phyloP scores from a whole-genome alignment of 2,329 filamentous ascomycete genomes.

The Cadophora gregata region DNA sequence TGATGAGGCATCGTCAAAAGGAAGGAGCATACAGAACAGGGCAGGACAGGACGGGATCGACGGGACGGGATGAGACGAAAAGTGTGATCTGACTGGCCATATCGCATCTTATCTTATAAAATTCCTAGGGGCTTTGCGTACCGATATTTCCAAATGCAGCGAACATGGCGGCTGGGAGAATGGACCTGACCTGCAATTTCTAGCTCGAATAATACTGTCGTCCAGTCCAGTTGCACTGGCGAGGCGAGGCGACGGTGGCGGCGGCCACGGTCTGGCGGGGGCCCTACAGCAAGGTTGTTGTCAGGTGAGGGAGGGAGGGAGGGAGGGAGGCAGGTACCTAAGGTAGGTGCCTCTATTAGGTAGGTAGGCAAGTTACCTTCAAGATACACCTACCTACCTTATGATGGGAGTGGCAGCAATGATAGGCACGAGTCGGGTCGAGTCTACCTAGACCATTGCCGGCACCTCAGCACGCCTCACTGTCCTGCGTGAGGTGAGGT shows the following conservation, averaged over 20 bases:
- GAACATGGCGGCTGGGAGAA: constrained; percentile 18
- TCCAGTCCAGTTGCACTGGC: background rate
- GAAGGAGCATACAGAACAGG: background rate
- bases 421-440: too few species aligned
- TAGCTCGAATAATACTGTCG: background rate
- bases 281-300: background rate
- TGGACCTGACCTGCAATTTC: too few species aligned
- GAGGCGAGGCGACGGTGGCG: too few species aligned
- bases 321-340: too few species aligned
- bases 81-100: background rate
- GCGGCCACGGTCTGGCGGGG: background rate
- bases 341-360: too few species aligned
- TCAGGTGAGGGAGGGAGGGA: too few species aligned
- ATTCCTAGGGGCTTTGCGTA: background rate
- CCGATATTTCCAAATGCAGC: constrained; percentile 17
- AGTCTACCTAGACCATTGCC: constrained; percentile 5
- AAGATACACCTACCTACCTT: too few species aligned
- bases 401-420: too few species aligned
- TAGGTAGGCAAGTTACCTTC: too few species aligned
- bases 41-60: background rate
- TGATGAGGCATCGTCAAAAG: background rate
- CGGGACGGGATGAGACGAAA: too few species aligned
- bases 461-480: constrained; percentile 4
- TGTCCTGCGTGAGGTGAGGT: constrained; percentile 10
- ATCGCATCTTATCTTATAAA: background rate